Conservation (phyloP, 805 yeast genomes). For the Suhomyces emberorum region DNA sequence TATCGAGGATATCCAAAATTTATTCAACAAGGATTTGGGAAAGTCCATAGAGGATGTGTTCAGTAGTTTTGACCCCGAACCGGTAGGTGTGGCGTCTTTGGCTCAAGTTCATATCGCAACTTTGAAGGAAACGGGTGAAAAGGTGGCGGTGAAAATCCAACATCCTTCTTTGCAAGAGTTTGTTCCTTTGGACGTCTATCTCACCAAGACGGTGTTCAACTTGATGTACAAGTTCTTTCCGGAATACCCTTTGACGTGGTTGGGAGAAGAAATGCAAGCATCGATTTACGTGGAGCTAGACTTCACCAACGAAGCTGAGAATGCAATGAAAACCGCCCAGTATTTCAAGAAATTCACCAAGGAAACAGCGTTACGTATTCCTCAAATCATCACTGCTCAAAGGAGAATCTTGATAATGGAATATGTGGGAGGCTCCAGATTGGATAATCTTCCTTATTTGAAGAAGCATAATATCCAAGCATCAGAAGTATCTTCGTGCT, state of each 20-base stretch:
- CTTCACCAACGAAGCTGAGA: slow-evolving; percentile 80
- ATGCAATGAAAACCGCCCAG: slow-evolving; percentile 66
- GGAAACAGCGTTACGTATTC: slow-evolving; percentile 77
- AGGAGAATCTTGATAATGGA: slow-evolving; percentile 84
- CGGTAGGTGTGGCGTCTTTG: slow-evolving; percentile 92
- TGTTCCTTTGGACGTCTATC: slow-evolving; percentile 82
- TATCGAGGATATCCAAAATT: slow-evolving; percentile 58
- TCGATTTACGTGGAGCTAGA: slow-evolving; percentile 91
- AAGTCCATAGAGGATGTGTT: slow-evolving; percentile 59
- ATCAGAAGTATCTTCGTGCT: slow-evolving; percentile 75
- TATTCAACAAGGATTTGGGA: slow-evolving; percentile 72
- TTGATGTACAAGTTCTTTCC: slow-evolving; percentile 81
- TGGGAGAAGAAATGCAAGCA: slow-evolving; percentile 86
- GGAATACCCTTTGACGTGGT: slow-evolving; percentile 90
- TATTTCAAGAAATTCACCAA: slow-evolving; percentile 57
- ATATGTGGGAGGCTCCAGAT: slow-evolving; percentile 73
- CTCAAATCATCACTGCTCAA: slow-evolving; percentile 63
- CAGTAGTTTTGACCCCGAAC: slow-evolving; percentile 59
- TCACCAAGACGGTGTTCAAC: slow-evolving; percentile 74
- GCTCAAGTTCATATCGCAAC: slow-evolving; percentile 92
- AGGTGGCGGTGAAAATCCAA: slow-evolving; percentile 92
- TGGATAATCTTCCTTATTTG: slow-evolving; percentile 71
- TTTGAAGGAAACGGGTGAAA: slow-evolving; percentile 53
- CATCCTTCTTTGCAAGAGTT: slow-evolving; percentile 85
- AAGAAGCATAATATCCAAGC: slow-evolving; percentile 63